Evolutionary conservation across 192 early-diverging fungal species (phyloP), one percentile per base, ranked within the genome.

Genomic region (Chytriomyces confervae): DNA sequence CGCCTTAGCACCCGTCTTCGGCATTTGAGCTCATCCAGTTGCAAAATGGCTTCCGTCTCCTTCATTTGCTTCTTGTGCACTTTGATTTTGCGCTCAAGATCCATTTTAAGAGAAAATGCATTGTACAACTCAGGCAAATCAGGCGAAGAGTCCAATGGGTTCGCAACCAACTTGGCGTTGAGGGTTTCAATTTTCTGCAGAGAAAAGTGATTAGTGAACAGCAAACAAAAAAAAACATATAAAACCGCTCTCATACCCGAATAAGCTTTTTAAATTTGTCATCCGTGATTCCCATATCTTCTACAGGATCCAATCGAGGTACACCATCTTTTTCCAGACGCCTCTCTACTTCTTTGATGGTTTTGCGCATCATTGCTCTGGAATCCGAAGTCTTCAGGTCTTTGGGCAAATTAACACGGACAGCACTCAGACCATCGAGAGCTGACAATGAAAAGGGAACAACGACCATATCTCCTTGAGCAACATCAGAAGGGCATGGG

Each of bases 21-120:
- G 69, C 91, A 90, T 76, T 95, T 95, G 50, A 98, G 89, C 74
- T 99, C 97, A 63, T 98, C 96, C 62, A 98, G 78, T 77, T 98
- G 96, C 10, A 95, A 86, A 47, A 97, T 93, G 9, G 91, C 85
- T 61, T 96, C 90, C 18, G 95, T 90, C 50, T 91, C 89, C 16
- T 86, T 80, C 36, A 98, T 92, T 77, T 92, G 87, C 74, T 91
- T 92, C 73, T 91, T 93, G 43, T 88, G 47, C 0, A 85, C 82
- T 66, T 91, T 93, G 70, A 97, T 91, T 63, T 90, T 84, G 27
- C 77, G 77, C 50, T 67, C 81, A 6, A 92, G 29, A 8, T 86
- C 83, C 23, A 92, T 83, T 77, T 98, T 97, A 50, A 75, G 67
- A 60, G 88, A 79, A 79, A 94, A 97, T 16, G 72, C 72, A 7